Conservation (phyloP, 169 alveolate genomes). For the Plasmodium billcollinsi region DNA sequence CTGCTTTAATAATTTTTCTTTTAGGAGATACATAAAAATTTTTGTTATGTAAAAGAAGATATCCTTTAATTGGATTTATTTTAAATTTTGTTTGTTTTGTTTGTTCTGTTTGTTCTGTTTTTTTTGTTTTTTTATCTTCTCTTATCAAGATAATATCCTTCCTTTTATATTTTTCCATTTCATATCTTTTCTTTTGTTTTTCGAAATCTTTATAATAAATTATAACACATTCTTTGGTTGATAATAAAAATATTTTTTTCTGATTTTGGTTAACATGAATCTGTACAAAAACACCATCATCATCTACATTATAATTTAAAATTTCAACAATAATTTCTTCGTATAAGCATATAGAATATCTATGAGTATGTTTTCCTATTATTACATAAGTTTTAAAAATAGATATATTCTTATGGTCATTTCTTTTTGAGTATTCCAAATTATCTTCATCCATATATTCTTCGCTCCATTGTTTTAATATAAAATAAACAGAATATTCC, state of each 20-base stretch:
- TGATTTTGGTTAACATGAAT: conserved; percentile 58
- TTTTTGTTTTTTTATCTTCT: no score
- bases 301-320: conserved; percentile 38
- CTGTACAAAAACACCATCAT: conserved; percentile 49
- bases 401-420: not conserved
- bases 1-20: conserved; percentile 66
- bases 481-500: conserved; percentile 35
- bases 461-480: conserved; percentile 38
- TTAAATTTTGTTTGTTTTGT: conserved; percentile 5
- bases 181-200: no score
- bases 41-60: conserved; percentile 24
- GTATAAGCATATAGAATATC: conserved; percentile 19
- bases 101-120: no score
- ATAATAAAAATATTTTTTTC: conserved; percentile 28
- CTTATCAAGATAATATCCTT: no score
- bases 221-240: conserved; percentile 42
- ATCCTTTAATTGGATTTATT: conserved; percentile 16
- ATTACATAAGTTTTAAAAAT: conserved; percentile 26
- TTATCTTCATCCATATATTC: not conserved
- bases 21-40: conserved; percentile 10
- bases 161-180: no score
- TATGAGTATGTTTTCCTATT: conserved; percentile 41
- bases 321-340: conserved; percentile 60
- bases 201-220: not conserved
- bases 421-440: not conserved